Conservation (phyloP, 768 basidiomycete species). For the Rhodosporidiobolus sp. region DNA sequence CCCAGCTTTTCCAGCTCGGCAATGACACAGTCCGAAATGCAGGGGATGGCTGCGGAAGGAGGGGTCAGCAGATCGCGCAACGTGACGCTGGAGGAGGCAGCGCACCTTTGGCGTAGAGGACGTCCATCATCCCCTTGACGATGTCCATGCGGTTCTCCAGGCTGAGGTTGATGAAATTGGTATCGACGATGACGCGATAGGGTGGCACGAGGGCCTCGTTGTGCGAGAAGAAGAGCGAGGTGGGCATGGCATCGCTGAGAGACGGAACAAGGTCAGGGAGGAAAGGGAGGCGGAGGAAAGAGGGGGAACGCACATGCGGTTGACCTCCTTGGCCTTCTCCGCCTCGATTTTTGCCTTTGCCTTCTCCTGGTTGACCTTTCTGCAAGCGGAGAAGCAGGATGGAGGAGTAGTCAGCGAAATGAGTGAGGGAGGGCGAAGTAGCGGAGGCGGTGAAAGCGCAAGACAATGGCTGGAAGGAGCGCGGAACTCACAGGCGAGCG, state of each 20-base stretch:
- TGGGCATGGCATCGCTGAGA: constrained; percentile 73
- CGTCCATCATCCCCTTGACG: constrained; percentile 99
- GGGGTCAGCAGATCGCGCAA: too few species aligned
- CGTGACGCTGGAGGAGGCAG: neutral
- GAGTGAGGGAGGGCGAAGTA: neutral
- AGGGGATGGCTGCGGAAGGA: constrained; percentile 74
- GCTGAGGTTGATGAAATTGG: constrained; percentile 98
- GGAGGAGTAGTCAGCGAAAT: neutral
- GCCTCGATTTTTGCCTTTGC: constrained; percentile 79
- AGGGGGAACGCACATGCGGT: constrained; percentile 40
- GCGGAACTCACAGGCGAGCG: constrained; percentile 71
- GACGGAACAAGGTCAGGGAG: neutral
- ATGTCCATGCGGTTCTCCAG: constrained; percentile 97
- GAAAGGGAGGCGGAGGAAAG: neutral
- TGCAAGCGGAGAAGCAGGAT: constrained; percentile 48
- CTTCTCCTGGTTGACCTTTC: constrained; percentile 90
- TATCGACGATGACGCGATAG: constrained; percentile 95
- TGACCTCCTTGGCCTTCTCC: constrained; percentile 66
- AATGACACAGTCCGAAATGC: constrained; percentile 98
- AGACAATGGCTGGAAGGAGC: neutral
- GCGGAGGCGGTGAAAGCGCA: neutral
- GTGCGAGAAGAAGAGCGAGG: constrained; percentile 88
- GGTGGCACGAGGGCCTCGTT: constrained; percentile 94
- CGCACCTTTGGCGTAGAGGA: constrained; percentile 93
- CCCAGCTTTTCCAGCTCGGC: constrained; percentile 97